Percentiles rank a stretch among this genome's conserved stretches.
phyloP scores from a whole-genome alignment of 1,139 yeast genomes.

The Geotrichum siamense region DNA sequence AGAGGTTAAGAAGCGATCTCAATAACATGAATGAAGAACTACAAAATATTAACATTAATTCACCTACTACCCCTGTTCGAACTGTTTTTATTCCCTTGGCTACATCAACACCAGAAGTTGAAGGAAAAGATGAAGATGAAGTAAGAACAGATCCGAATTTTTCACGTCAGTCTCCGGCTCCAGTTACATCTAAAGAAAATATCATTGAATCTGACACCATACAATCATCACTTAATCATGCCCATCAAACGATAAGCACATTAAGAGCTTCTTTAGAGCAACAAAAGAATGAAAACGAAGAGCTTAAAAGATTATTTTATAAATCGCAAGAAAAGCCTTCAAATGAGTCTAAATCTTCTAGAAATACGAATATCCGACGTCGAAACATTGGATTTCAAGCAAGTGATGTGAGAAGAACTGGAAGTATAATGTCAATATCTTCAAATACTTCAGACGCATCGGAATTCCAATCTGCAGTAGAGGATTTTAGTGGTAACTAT shows the following conservation, averaged over 20 bases:
- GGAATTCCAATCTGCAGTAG: conserved; percentile 5
- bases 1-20: background rate
- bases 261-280: conserved; percentile 28
- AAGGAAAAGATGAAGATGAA: conserved; percentile 25
- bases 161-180: conserved; percentile 40
- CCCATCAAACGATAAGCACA: conserved; percentile 42
- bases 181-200: conserved; percentile 44
- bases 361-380: background rate
- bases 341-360: background rate
- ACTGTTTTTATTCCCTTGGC: background rate
- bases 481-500: background rate
- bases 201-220: conserved; percentile 63
- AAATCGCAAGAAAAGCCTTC: conserved; percentile 25
- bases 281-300: conserved; percentile 35
- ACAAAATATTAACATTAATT: background rate
- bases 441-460: conserved; percentile 7
- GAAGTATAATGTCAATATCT: background rate
- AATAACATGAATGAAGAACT: conserved; percentile 2
- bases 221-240: conserved; percentile 57
- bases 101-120: background rate
- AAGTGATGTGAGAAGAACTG: background rate
- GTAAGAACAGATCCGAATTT: conserved; percentile 32
- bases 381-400: background rate
- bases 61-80: background rate
- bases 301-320: conserved; percentile 29